Conservation (phyloP, 2,329 filamentous ascomycete genomes). For the Mycogone perniciosa region DNA sequence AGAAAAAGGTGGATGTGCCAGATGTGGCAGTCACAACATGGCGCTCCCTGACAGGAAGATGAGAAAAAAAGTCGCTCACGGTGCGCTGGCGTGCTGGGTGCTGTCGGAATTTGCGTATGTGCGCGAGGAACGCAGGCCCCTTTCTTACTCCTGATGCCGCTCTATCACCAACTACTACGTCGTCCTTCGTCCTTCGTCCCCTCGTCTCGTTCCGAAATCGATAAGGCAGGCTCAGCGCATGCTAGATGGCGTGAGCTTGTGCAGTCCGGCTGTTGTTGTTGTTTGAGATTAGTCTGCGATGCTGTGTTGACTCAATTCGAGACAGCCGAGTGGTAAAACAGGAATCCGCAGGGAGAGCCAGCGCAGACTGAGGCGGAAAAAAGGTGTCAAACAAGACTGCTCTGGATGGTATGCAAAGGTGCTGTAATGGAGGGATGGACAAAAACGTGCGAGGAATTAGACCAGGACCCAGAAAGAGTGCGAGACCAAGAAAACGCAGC, state of each 20-base stretch:
- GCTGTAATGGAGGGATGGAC: conserved; percentile 7
- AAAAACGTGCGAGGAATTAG: conserved; percentile 1
- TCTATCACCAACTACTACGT: too few relatives aligned
- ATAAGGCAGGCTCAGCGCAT: too few relatives aligned
- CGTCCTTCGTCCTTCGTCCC: too few relatives aligned
- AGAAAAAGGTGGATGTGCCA: conserved; percentile 3
- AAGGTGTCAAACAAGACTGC: conserved; percentile 1
- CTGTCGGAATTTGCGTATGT: too few relatives aligned
- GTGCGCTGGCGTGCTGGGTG: neutral
- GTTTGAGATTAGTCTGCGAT: too few relatives aligned
- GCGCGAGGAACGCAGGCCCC: too few relatives aligned
- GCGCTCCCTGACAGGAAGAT: conserved; percentile 1
- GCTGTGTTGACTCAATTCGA: conserved; percentile 7
- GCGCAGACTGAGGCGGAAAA: conserved; percentile 2
- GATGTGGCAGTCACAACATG: conserved; percentile 11
- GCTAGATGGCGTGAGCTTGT: too few relatives aligned
- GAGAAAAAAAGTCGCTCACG: conserved; percentile 7
- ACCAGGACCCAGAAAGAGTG: neutral
- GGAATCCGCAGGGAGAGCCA: conserved; percentile 6
- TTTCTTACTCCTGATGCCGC: too few relatives aligned
- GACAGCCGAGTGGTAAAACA: conserved; percentile 8
- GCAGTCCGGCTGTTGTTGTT: too few relatives aligned
- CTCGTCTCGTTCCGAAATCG: too few relatives aligned
- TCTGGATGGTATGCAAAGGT: conserved; percentile 11
- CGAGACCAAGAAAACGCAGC: neutral